A percentile compares a stretch with the other conserved stretches of the same genome.
Conservation (phyloP, 305 asterid genomes). For the Solanum chacoense region DNA sequence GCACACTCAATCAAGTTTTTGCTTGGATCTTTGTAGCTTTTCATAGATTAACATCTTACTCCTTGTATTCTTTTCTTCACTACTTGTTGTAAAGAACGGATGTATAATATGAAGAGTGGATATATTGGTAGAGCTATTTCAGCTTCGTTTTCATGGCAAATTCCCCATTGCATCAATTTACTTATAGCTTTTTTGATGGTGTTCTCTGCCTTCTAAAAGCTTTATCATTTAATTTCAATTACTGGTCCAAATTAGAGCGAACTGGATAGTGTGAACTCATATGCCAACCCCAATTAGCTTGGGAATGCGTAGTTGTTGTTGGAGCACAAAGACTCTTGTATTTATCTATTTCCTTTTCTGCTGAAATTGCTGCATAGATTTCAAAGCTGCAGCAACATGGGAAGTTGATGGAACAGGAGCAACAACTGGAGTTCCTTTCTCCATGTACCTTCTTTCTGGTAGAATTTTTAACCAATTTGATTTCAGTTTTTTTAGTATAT, state of each 20-base stretch:
- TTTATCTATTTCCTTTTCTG: slow-evolving; percentile 5
- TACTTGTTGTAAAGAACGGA: not conserved
- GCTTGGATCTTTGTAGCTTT: not conserved
- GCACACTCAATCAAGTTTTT: not conserved
- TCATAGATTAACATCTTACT: not conserved
- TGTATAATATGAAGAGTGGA: not conserved
- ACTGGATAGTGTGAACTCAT: not conserved
- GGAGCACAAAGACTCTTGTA: not conserved
- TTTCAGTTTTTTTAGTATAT: not conserved
- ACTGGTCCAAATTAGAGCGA: not conserved
- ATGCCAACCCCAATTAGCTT: not conserved
- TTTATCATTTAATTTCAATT: not conserved
- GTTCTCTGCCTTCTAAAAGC: not conserved
- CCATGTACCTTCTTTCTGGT: slow-evolving; percentile 93
- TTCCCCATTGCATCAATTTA: not conserved
- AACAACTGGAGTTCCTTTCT: slow-evolving; percentile 47
- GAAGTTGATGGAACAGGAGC: slow-evolving; percentile 81
- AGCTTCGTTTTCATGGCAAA: not conserved
- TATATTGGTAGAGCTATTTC: not conserved
- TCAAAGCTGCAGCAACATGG: slow-evolving; percentile 74
- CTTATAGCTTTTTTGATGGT: not conserved
- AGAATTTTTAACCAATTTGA: not conserved
- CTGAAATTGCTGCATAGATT: slow-evolving; percentile 27
- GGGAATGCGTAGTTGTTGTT: not conserved
- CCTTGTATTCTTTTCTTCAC: not conserved